Base-by-base conservation (phyloP, 352 stramenopile genomes). In the Pythium angustatum region DNA sequence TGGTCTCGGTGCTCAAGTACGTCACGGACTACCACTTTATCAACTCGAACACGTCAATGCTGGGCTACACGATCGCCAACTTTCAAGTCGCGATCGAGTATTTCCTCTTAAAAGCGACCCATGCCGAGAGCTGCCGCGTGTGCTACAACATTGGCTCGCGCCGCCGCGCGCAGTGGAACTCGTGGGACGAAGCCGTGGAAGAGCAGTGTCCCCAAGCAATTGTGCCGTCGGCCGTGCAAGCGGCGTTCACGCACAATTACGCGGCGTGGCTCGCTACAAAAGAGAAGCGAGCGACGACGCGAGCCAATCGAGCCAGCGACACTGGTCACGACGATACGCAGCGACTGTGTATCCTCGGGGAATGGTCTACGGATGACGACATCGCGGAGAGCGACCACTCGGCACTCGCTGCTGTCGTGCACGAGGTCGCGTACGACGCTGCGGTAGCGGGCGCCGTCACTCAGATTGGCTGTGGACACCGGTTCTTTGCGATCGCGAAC, bases 11-110 rank as follows among this genome's bases (percentile, higher is more conserved):
- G 51, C 66, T 94, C 22, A 71, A 75, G 69, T 94, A 92, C 71
- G 88, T 91, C 17, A 74, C 77, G 1, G 70, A 90, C 38, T 94
- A 88, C 55, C 85, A 92, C 45, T 92, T 94, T 55, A 89, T 94
- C 71, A 91, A 91, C 67, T 91, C 83, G 11, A 91, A 88, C 59
- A 89, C 81, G 9, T 90, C 85, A 11, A 83, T 81, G 15, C 57
- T 94, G 17, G 85, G 85, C 24, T 94, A 90, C 59, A 90, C 81
- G 43, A 76, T 92, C 26, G 85, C 83, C 10, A 94, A 87, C 36
- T 94, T 92, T 45, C 81, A 92, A 69, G 83, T 94, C 30, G 85
- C 81, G 9, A 54, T 90, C 30, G 80, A 92, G 58, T 92, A 82
- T 64, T 90, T 92, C n/a, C 38, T 91, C 19, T 68, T 88, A 68